Evolutionary conservation across 192 early-diverging fungal genomes (phyloP).

Genomic region (Coemansia sp.): DNA sequence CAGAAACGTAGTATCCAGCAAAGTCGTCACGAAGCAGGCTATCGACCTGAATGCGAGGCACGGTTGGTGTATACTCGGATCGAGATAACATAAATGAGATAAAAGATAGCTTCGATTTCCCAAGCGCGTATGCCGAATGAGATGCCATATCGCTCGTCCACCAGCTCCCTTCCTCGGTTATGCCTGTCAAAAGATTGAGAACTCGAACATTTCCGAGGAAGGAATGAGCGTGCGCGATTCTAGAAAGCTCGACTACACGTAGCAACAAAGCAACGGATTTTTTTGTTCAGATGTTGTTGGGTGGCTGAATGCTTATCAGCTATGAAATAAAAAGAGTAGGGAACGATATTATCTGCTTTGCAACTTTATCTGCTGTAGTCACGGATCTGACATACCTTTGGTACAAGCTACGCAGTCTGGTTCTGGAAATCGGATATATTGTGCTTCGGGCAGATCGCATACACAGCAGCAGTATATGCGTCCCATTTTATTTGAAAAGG

Average conservation of each 20-base stretch:
- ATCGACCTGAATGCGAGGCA: constrained; percentile 9
- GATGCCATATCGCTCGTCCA: constrained; percentile 9
- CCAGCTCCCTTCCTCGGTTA: constrained; percentile 1
- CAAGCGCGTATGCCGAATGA: constrained; percentile 6
- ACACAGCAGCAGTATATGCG: constrained; percentile 14
- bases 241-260: constrained; percentile 4
- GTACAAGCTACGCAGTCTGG: not conserved
- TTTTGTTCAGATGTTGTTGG: no score
- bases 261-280: no score
- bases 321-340: not conserved
- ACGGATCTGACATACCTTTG: constrained; percentile 9
- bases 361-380: no score
- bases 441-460: constrained; percentile 10
- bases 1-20: constrained; percentile 8
- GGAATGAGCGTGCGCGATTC: not conserved
- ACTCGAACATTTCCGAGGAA: constrained; percentile 9
- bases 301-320: no score
- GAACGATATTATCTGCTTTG: not conserved
- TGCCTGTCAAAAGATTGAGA: constrained; percentile 11
- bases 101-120: constrained; percentile 5
- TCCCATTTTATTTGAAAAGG: constrained; percentile 2
- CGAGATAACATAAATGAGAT: constrained; percentile 13
- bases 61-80: constrained; percentile 1
- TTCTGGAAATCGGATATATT: constrained; percentile 5
- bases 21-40: constrained; percentile 7